Conservation (phyloP, 1,284 basidiomycete genomes). For the Coniophora puteana region DNA sequence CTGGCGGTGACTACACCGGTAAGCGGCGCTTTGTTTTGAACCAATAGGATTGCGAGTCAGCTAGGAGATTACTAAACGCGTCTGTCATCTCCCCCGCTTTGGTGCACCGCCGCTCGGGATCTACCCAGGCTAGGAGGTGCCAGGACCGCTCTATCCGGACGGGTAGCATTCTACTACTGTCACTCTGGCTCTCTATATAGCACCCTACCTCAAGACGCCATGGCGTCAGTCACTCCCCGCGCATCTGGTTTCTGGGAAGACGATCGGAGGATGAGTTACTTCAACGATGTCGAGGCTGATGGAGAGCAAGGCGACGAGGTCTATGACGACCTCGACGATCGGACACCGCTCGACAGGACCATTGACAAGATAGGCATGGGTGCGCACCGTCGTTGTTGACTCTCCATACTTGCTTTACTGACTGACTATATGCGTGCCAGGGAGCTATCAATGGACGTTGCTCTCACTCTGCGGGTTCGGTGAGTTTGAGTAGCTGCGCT, state of each 20-base stretch:
- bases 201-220: conserved; percentile 10
- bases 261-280: conserved; percentile 26
- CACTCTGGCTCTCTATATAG: no score
- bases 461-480: conserved; percentile 84
- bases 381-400: conserved; percentile 28
- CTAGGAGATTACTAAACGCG: no score
- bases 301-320: conserved; percentile 33
- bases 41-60: no score
- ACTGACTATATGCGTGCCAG: conserved; percentile 27
- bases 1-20: no score
- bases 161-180: no score
- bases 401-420: neutral
- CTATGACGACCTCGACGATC: conserved; percentile 39
- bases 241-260: conserved; percentile 45
- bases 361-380: conserved; percentile 92
- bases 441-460: conserved; percentile 78
- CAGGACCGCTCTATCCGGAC: no score
- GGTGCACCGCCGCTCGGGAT: no score
- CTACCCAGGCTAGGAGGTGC: no score
- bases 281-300: conserved; percentile 27
- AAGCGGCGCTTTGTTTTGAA: no score
- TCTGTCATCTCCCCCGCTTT: no score
- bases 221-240: conserved; percentile 40
- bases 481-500: conserved; percentile 36
- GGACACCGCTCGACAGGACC: conserved; percentile 79